These are phyloP conservation scores for Stephanodiscus minutulus DNA, from an alignment of 108 stramenopile genomes.

Conservation along the genomic window DNA sequence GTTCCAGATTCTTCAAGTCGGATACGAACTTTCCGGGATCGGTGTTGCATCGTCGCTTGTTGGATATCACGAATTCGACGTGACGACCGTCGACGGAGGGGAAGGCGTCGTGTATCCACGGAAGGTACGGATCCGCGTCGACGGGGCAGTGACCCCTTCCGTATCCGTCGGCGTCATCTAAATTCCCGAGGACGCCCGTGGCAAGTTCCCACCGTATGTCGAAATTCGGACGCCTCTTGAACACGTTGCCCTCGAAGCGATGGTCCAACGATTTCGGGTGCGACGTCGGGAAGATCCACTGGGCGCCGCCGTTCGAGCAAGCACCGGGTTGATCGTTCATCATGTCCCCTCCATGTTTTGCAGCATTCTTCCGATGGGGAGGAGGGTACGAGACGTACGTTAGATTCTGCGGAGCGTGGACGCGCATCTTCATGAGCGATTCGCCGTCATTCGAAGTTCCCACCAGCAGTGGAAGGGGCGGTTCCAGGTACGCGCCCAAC, in stretches of 20 bases:
- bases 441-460: not conserved
- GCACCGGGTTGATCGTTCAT: too few species aligned
- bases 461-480: conserved; percentile 12
- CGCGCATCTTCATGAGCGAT: conserved; percentile 13
- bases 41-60: conserved; percentile 50
- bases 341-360: too few species aligned
- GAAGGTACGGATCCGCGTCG: conserved; percentile 46
- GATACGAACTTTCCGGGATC: conserved; percentile 32
- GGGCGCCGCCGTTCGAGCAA: conserved; percentile 34
- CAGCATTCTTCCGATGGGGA: not conserved
- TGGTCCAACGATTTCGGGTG: conserved; percentile 32
- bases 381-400: conserved; percentile 26
- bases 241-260: conserved; percentile 34
- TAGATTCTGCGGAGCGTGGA: conserved; percentile 23
- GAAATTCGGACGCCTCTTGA: conserved; percentile 22
- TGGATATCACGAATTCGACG: conserved; percentile 40
- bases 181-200: conserved; percentile 8
- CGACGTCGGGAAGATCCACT: conserved; percentile 42
- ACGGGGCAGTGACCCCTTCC: conserved; percentile 39
- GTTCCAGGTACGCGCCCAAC: conserved; percentile 35
- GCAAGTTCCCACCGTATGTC: conserved; percentile 40
- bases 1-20: conserved; percentile 45
- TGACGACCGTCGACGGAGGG: conserved; percentile 32
- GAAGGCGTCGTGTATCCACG: conserved; percentile 50
- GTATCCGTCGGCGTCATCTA: not conserved